Evolutionary conservation across 257 asterid species (phyloP), one percentile per base, ranked within the genome.

Genomic region (Fraxinus pennsylvanica): DNA sequence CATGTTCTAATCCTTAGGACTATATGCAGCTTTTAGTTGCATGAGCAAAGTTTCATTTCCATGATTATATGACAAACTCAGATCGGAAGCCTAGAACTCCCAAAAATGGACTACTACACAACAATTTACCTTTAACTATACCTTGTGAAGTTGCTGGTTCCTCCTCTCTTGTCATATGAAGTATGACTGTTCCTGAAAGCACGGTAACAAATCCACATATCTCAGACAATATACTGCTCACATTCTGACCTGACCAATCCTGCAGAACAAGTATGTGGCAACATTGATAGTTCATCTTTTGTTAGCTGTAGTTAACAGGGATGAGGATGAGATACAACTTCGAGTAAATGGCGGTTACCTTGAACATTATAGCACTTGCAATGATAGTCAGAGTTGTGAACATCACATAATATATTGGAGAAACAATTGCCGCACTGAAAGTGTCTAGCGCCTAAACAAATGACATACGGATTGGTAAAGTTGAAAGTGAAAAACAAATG

Each of bases 331-430:
- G 17, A 41, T 14, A 38, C 15, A 5, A 61, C 63, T 43, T 74
- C 47, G 32, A 78, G 78, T 74, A 66, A 10, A 73, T 27, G 43
- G 38, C 8, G 70, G 77, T 79, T 89, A 90, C 95, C 95, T 91
- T 93, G 89, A 91, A 93, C 98, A 93, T 91, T 84, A 94, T 94
- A 43, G 89, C 90, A n/a, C 96, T 94, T 36, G 98, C 97, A 27
- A 84, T 72, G n/a, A 92, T 92, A 6, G 98, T 93, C 82, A 93
- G 89, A 47, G 97, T 90, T 65, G 98, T 93, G 89, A 93, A 92
- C 97, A 92, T 88, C 80, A 93, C 98, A 50, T 92, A 93, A 76
- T 93, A 90, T 83, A 93, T 86, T 36, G 98, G 97, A 80, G 98
- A 93, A 75, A 93, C 98, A 30, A 93, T 82, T 39, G 97, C 95